Conservation (phyloP, 768 basidiomycete species). For the Auriscalpium vulgare region DNA sequence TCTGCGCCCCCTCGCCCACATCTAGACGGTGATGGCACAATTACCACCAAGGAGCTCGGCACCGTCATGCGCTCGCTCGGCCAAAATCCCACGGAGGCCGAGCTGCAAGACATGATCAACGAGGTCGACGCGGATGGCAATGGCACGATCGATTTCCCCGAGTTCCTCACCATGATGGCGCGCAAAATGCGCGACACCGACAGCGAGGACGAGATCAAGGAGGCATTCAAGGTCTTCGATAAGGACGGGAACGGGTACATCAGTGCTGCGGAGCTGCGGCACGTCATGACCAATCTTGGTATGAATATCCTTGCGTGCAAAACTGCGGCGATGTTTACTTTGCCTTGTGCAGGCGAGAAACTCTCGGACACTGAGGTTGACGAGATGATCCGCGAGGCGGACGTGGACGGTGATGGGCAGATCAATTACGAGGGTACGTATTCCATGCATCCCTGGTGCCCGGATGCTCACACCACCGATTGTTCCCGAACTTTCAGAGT, state of each 20-base stretch:
- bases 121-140: conserved; percentile 88
- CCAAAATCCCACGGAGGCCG: conserved; percentile 88
- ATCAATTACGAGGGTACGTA: conserved; percentile 75
- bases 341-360: conserved; percentile 58
- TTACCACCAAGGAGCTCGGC: conserved; percentile 85
- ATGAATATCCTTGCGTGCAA: conserved; percentile 17
- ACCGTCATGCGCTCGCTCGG: conserved; percentile 91
- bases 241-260: conserved; percentile 93
- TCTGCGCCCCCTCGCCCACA: not conserved
- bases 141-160: conserved; percentile 75
- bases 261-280: conserved; percentile 75
- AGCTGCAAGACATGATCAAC: conserved; percentile 93
- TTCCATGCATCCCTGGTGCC: not conserved
- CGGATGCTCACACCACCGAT: conserved; percentile 1
- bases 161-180: conserved; percentile 81
- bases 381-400: conserved; percentile 96
- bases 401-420: conserved; percentile 91
- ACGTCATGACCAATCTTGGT: conserved; percentile 91
- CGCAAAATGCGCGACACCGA: conserved; percentile 90
- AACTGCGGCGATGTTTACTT: not conserved
- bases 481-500: conserved; percentile 39
- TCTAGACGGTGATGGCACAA: conserved; percentile 86
- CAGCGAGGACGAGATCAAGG: conserved; percentile 89
- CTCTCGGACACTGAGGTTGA: conserved; percentile 81
- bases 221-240: conserved; percentile 97